phyloP scores from a whole-genome alignment of 306 rosid genomes.

The Cucurbita ficifolia region DNA sequence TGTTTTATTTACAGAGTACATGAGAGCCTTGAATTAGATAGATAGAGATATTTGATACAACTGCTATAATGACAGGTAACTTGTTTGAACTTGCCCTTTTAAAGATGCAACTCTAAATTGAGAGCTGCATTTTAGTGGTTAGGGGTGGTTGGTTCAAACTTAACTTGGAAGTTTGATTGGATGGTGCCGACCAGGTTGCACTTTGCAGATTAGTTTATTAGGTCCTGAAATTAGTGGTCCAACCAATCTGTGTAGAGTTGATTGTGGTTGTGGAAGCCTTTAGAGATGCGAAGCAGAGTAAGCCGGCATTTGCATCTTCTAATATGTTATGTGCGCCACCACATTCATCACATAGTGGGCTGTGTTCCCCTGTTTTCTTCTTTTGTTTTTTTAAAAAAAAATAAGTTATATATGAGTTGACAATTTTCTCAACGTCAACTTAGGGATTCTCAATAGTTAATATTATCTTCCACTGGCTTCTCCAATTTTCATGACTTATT shows the following conservation, averaged over 20 bases:
- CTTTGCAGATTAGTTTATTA: background rate
- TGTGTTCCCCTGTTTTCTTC: background rate
- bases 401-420: background rate
- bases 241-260: background rate
- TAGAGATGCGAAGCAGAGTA: background rate
- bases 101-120: background rate
- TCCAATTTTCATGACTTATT: background rate
- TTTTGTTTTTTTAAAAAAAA: no score
- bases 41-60: background rate
- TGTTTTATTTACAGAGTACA: background rate
- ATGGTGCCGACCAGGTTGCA: background rate
- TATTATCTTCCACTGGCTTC: background rate
- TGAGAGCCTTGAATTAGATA: background rate
- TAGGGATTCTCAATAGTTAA: background rate
- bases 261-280: background rate
- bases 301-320: slow-evolving; percentile 1
- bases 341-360: background rate
- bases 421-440: background rate
- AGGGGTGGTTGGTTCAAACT: background rate
- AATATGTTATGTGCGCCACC: background rate
- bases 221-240: background rate
- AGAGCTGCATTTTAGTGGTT: background rate
- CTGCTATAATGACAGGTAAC: background rate
- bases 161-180: background rate
- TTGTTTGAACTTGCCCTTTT: background rate